A percentile compares a stretch with the other conserved stretches of the same genome.
phyloP scores from a whole-genome alignment of 2,329 filamentous ascomycete species.

The Dendrostoma leiphaemia region DNA sequence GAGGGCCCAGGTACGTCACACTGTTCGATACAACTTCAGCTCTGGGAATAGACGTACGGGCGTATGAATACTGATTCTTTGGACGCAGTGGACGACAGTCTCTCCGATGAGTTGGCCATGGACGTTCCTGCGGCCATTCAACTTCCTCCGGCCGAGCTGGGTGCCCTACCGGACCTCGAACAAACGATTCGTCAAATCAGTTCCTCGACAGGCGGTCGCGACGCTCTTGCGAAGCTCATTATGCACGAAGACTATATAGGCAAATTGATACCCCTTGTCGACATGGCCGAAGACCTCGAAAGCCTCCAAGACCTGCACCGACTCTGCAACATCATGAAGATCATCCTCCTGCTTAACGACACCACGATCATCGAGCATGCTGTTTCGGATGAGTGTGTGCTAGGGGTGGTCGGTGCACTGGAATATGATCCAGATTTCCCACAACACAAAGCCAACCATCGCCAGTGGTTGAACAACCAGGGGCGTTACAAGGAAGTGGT shows the following conservation, averaged over 20 bases:
- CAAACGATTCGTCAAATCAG: slow-evolving; percentile 77
- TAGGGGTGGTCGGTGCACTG: slow-evolving; percentile 90
- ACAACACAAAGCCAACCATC: slow-evolving; percentile 94
- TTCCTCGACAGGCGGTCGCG: slow-evolving; percentile 71
- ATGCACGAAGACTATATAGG: slow-evolving; percentile 82
- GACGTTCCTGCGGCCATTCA: slow-evolving; percentile 70
- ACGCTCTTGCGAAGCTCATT: slow-evolving; percentile 84
- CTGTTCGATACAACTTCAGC: not conserved
- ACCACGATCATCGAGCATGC: slow-evolving; percentile 91
- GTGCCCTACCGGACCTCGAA: slow-evolving; percentile 81
- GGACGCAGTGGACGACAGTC: slow-evolving; percentile 66
- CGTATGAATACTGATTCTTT: not conserved
- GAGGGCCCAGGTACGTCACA: slow-evolving; percentile 57
- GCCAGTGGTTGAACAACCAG: slow-evolving; percentile 85
- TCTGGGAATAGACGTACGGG: slow-evolving; percentile 25
- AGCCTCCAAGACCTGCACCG: slow-evolving; percentile 82
- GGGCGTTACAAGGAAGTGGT: slow-evolving; percentile 96
- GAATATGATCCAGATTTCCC: slow-evolving; percentile 99
- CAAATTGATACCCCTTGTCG: slow-evolving; percentile 82
- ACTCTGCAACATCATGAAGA: slow-evolving; percentile 97
- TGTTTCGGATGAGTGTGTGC: slow-evolving; percentile 82
- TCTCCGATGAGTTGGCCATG: slow-evolving; percentile 81
- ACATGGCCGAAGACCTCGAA: slow-evolving; percentile 88
- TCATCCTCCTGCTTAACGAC: slow-evolving; percentile 90
- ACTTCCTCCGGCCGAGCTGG: slow-evolving; percentile 77